phyloP scores from a whole-genome alignment of 345 rosid genomes.

The Balakata baccata region DNA sequence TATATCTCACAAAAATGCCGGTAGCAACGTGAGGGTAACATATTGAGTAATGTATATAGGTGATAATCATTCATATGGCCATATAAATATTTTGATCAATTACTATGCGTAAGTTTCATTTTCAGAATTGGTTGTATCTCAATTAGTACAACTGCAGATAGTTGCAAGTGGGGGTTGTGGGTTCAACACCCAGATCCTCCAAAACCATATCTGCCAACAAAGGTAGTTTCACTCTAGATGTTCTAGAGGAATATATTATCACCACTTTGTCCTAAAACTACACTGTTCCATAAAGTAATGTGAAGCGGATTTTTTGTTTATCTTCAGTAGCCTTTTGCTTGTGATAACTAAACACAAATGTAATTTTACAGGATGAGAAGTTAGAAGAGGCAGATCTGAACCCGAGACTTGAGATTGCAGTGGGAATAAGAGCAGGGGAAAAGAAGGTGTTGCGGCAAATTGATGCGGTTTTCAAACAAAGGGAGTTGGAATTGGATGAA shows the following conservation, averaged over 20 bases:
- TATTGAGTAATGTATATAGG: too few species aligned
- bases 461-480: constrained; percentile 54
- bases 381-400: constrained; percentile 45
- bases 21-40: too few species aligned
- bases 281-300: not conserved
- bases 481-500: constrained; percentile 62
- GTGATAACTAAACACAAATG: not conserved
- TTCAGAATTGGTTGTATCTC: too few species aligned
- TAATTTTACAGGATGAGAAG: constrained; percentile 62
- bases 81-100: too few species aligned
- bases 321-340: constrained; percentile 10
- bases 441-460: constrained; percentile 81
- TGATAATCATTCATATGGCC: too few species aligned
- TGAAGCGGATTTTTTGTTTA: not conserved
- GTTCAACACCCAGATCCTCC: too few species aligned
- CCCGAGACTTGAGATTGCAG: constrained; percentile 52
- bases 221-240: too few species aligned
- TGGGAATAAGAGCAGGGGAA: constrained; percentile 71
- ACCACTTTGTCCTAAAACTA: not conserved
- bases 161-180: too few species aligned
- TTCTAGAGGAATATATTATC: not conserved
- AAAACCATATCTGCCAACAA: too few species aligned
- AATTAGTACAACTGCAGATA: too few species aligned
- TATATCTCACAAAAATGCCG: too few species aligned
- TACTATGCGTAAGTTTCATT: too few species aligned